Conservation (phyloP, 106 monocot genomes). For the Dactylorhiza incarnata region DNA sequence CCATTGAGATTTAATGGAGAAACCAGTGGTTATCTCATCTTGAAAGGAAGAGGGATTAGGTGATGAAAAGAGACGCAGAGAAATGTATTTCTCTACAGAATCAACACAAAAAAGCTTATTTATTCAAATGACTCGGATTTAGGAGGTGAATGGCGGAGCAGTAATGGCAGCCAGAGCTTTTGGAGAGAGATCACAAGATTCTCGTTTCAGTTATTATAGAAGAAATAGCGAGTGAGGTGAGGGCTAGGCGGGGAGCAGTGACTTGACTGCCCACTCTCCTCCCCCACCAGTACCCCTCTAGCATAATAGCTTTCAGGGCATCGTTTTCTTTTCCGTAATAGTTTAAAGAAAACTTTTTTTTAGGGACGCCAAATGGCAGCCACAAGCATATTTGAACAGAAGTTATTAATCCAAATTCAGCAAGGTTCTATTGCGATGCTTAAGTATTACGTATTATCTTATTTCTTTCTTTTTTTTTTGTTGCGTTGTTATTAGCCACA, state of each 20-base stretch:
- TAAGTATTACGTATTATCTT: too few relatives aligned
- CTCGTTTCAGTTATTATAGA: neutral
- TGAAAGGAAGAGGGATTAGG: neutral
- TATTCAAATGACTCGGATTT: neutral
- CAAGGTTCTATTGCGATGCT: too few relatives aligned
- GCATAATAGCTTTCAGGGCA: conserved; percentile 2
- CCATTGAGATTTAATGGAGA: neutral
- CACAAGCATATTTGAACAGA: neutral
- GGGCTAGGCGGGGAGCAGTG: too few relatives aligned
- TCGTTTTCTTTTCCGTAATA: neutral
- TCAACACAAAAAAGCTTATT: conserved; percentile 1
- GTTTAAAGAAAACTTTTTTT: neutral
- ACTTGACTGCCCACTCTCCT: neutral
- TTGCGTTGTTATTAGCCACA: too few relatives aligned
- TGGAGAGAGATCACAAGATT: conserved; percentile 6
- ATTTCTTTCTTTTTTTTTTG: too few relatives aligned
- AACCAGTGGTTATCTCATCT: neutral
- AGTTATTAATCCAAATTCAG: too few relatives aligned
- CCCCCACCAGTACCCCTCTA: neutral
- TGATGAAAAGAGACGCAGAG: neutral
- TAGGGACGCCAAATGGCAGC: neutral
- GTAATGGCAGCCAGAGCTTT: neutral
- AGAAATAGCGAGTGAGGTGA: neutral
- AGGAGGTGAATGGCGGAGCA: neutral
- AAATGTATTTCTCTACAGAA: neutral